Conservation (phyloP, 192 early-diverging fungal genomes). For the Coemansia sp. region DNA sequence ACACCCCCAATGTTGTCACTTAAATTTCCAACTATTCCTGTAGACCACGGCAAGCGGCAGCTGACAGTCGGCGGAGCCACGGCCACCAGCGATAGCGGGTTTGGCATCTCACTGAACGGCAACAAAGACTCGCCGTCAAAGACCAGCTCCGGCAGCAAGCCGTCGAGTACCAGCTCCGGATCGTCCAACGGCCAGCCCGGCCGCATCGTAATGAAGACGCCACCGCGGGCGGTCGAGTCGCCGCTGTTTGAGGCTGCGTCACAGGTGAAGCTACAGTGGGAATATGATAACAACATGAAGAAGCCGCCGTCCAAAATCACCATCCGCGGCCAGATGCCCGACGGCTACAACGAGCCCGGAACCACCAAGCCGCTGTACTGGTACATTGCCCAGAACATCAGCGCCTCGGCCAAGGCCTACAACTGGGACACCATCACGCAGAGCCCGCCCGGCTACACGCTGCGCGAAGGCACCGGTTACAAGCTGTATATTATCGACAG, state of each 20-base stretch:
- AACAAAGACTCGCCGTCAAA: constrained; percentile 24
- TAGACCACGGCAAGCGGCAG: constrained; percentile 13
- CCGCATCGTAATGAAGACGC: constrained; percentile 48
- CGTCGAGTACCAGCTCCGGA: constrained; percentile 29
- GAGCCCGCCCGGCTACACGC: constrained; percentile 49
- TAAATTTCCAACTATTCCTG: neutral
- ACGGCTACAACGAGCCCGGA: constrained; percentile 38
- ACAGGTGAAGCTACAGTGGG: constrained; percentile 47
- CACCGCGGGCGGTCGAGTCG: constrained; percentile 40
- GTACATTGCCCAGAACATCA: constrained; percentile 50
- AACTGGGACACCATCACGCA: constrained; percentile 48
- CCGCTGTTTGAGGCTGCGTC: constrained; percentile 47
- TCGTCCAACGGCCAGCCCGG: constrained; percentile 51
- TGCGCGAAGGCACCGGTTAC: constrained; percentile 45
- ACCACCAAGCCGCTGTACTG: constrained; percentile 50
- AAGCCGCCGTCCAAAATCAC: constrained; percentile 37
- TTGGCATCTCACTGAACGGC: constrained; percentile 29
- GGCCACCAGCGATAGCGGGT: constrained; percentile 10
- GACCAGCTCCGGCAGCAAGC: constrained; percentile 25
- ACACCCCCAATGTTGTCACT: neutral
- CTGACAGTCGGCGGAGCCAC: constrained; percentile 15
- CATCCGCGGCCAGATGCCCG: constrained; percentile 47
- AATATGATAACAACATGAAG: constrained; percentile 51
- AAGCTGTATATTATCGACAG: constrained; percentile 49
- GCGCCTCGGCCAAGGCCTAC: constrained; percentile 30